A percentile compares a stretch with the other conserved stretches of the same genome.
Conservation (phyloP, 202 grass and related monocot genomes). For the Sporobolus alterniflorus region DNA sequence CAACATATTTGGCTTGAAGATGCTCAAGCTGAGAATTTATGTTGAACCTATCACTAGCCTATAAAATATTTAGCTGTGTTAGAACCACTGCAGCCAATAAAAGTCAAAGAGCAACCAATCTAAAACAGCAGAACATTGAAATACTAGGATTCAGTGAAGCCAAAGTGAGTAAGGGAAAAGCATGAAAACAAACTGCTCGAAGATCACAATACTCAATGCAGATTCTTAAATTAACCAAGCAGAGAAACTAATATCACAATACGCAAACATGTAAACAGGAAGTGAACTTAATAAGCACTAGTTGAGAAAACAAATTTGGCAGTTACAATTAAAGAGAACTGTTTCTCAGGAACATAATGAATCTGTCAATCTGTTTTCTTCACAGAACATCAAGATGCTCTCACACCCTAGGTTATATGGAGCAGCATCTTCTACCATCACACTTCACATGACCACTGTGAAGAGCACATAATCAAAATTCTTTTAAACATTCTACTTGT, state of each 20-base stretch:
- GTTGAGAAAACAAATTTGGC: not conserved
- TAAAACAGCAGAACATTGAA: not conserved
- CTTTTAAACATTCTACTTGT: not conserved
- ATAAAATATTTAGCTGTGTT: constrained; percentile 28
- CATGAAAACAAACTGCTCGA: not conserved
- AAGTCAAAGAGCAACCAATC: not conserved
- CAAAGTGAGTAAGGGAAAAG: not conserved
- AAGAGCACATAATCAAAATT: not conserved
- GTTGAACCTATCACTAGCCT: constrained; percentile 96
- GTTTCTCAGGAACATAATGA: not conserved
- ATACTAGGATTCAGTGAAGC: not conserved
- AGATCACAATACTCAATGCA: not conserved
- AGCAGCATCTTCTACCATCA: not conserved
- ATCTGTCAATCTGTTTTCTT: not conserved
- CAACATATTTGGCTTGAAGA: constrained; percentile 98
- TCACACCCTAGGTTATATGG: not conserved
- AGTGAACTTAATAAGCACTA: constrained; percentile 7
- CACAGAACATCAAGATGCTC: not conserved
- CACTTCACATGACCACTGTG: not conserved
- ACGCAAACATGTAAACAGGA: not conserved
- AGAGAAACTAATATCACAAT: not conserved
- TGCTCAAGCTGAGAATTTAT: constrained; percentile 99
- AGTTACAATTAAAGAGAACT: not conserved
- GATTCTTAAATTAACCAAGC: not conserved
- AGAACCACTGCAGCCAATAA: not conserved